These are phyloP conservation scores for Chenopodium suecicum DNA, from an alignment of 148 eudicot genomes.

Conservation along the genomic window DNA sequence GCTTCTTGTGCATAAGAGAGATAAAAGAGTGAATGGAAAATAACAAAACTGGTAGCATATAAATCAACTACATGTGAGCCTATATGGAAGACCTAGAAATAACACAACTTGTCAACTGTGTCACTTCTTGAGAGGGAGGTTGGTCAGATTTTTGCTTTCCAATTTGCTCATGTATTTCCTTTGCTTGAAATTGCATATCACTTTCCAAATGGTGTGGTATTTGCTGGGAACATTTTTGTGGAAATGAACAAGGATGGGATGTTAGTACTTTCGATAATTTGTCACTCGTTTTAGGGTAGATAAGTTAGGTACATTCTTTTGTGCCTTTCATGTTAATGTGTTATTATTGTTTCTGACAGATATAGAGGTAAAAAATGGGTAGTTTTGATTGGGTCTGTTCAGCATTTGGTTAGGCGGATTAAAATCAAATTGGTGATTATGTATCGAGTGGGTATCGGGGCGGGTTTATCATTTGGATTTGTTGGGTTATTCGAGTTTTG, in stretches of 20 bases:
- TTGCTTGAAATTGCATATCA: background rate
- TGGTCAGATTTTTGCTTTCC: background rate
- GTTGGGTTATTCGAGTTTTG: background rate
- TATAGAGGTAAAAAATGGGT: too few relatives aligned
- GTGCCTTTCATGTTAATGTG: too few relatives aligned
- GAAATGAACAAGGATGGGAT: background rate
- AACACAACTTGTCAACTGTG: background rate
- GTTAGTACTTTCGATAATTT: background rate
- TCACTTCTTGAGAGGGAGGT: background rate
- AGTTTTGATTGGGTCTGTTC: too few relatives aligned
- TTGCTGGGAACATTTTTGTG: too few relatives aligned
- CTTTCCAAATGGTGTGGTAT: background rate
- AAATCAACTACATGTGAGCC: too few relatives aligned
- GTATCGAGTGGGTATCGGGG: background rate
- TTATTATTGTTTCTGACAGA: too few relatives aligned
- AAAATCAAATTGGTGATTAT: background rate
- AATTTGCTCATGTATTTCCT: background rate
- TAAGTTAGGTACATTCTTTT: too few relatives aligned
- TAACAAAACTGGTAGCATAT: too few relatives aligned
- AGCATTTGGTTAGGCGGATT: background rate
- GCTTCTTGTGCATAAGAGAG: too few relatives aligned
- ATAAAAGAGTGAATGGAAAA: too few relatives aligned
- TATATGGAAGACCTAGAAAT: too few relatives aligned
- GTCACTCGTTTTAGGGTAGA: too few relatives aligned
- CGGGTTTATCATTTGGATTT: background rate